These are phyloP conservation scores for Arthroderma sp. DNA, from an alignment of 2,329 filamentous ascomycete genomes.

Conservation along the genomic window DNA sequence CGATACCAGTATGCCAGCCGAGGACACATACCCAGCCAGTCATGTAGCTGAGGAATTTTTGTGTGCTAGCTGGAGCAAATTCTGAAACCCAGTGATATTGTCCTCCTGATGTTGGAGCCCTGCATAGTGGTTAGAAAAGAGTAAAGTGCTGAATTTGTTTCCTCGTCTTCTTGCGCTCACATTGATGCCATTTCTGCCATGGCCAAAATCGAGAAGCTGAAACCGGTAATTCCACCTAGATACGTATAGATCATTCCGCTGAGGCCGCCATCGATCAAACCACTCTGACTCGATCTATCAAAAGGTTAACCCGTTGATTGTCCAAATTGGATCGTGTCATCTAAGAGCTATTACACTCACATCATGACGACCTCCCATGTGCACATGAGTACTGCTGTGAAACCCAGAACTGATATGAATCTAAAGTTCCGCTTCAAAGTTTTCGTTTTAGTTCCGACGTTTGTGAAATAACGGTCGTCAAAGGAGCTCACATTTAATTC, in stretches of 20 bases:
- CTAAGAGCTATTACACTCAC: conserved; percentile 1
- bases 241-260: conserved; percentile 9
- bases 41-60: conserved; percentile 22
- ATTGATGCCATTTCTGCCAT: conserved; percentile 10
- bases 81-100: conserved; percentile 26
- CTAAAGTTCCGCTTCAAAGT: conserved; percentile 21
- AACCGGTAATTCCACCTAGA: conserved; percentile 6
- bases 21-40: conserved; percentile 19
- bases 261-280: conserved; percentile 7
- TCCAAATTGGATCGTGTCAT: too few relatives aligned
- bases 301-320: background rate
- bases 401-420: conserved; percentile 23
- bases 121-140: conserved; percentile 8
- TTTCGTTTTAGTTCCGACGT: too few relatives aligned
- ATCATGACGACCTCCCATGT: conserved; percentile 10
- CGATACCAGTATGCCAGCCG: conserved; percentile 18
- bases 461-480: background rate
- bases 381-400: conserved; percentile 19
- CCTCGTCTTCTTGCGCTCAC: conserved; percentile 5
- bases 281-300: conserved; percentile 5
- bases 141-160: background rate
- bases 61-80: conserved; percentile 21
- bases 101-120: conserved; percentile 26
- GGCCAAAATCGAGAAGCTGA: conserved; percentile 4
- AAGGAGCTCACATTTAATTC: conserved; percentile 17